Evolutionary conservation across 2,329 filamentous ascomycete species (phyloP), one percentile per base, ranked within the genome.

Genomic region (Leptographium lundbergii): DNA sequence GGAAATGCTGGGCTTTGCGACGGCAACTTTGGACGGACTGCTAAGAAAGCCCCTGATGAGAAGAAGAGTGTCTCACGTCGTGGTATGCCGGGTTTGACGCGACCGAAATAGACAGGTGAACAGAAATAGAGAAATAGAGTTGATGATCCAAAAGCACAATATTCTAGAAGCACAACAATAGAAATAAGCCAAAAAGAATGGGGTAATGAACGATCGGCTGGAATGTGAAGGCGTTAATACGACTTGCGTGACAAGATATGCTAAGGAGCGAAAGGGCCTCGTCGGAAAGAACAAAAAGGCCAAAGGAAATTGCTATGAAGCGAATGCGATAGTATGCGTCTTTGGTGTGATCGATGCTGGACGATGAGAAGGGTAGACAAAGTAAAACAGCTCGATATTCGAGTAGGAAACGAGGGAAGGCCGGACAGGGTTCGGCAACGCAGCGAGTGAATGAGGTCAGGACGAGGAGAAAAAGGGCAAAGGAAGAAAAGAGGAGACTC

Each of bases 81-180:
- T 24, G 22, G 22, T 32, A 45, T 45, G 42, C 29, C 34, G 45
- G 54, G 34, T 22, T 36, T 1, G 32, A 54, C 58, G 32, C 47
- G 47, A 55, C 54, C 36, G 51, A 51, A 54, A 54, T 54, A 59
- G 57, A 27, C 53, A 48, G 39, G 32, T 7, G 36, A 32, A 36
- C 17, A 56, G 25, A 25, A 47, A 39, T 14, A 19, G 42, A 36
- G 17, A 54, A 60, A 56, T 58, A 60, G 58, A 36, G 59, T 61
- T 58, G 58, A 54, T 58, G 60, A 60, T 61, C 60, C 58, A 42
- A 59, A 59, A 24, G 27, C 54, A 54, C 29, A 22, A 1, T 54
- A 54, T 24, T 54, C 22, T 11, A 25, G 4, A 34, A 22, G 42
- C 24, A 27, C 29, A 55, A 52, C 9, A 55, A 54, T 17, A 32